A percentile compares a stretch with the other conserved stretches of the same genome.
These are phyloP conservation scores for Zoysia japonica DNA, from an alignment of 176 grass and related monocot genomes.

Conservation along the genomic window DNA sequence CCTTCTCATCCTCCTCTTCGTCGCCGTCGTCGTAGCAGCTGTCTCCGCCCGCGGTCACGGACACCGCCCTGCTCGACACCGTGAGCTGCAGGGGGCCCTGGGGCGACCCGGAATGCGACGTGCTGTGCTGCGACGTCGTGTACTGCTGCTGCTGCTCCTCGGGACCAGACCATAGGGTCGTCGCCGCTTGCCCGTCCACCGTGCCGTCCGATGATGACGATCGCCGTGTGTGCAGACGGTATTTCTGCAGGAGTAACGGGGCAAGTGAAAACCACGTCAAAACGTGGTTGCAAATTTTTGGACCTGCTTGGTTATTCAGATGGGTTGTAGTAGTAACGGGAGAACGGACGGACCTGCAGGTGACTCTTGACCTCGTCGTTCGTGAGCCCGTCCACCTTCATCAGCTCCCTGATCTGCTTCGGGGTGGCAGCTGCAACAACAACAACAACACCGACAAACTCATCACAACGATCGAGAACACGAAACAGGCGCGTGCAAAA, in stretches of 20 bases:
- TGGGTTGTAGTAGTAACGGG: too few relatives aligned
- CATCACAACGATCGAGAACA: neutral
- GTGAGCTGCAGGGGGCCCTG: slow-evolving; percentile 66
- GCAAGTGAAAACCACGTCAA: too few relatives aligned
- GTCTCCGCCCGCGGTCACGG: slow-evolving; percentile 48
- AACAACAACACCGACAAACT: slow-evolving; percentile 8
- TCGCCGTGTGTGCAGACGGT: slow-evolving; percentile 73
- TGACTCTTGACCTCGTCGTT: slow-evolving; percentile 98
- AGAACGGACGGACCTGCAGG: slow-evolving; percentile 11
- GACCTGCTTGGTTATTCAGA: too few relatives aligned
- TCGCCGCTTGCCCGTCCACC: neutral
- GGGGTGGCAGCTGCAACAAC: slow-evolving; percentile 68
- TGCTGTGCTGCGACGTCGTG: slow-evolving; percentile 65
- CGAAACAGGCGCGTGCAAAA: too few relatives aligned
- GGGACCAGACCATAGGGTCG: neutral
- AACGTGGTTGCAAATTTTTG: too few relatives aligned
- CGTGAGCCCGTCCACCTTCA: slow-evolving; percentile 92
- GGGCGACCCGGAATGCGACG: slow-evolving; percentile 75
- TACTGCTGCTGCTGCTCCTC: slow-evolving; percentile 51
- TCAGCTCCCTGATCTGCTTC: slow-evolving; percentile 89
- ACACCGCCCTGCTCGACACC: slow-evolving; percentile 40
- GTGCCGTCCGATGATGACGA: slow-evolving; percentile 26
- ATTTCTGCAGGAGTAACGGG: slow-evolving; percentile 52
- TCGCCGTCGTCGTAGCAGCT: slow-evolving; percentile 45
- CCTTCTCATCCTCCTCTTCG: slow-evolving; percentile 57